phyloP scores from a whole-genome alignment of 129 eudicot genomes.

The Flaveria brownii region DNA sequence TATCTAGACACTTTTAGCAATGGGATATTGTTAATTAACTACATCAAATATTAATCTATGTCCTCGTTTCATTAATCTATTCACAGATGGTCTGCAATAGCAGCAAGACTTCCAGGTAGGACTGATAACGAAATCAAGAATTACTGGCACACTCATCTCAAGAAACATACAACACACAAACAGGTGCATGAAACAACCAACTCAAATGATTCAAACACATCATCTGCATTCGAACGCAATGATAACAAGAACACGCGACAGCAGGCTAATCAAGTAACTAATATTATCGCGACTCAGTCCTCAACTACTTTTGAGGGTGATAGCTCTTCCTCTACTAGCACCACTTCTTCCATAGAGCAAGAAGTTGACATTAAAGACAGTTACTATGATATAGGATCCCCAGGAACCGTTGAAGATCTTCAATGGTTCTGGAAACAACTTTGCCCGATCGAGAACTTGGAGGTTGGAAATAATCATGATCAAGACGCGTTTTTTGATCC shows the following conservation, averaged over 20 bases:
- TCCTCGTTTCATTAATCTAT: neutral
- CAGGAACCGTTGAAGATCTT: constrained; percentile 22
- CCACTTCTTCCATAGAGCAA: neutral
- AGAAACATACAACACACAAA: constrained; percentile 24
- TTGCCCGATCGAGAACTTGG: constrained; percentile 24
- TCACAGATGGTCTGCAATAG: constrained; percentile 52
- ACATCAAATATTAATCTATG: neutral
- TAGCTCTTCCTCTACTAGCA: neutral
- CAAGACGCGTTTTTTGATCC: neutral
- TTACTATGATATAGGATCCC: constrained; percentile 21
- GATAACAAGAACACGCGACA: neutral
- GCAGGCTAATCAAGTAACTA: neutral
- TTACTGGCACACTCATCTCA: constrained; percentile 43
- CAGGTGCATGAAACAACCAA: neutral
- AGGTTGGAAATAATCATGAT: neutral
- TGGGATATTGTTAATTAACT: neutral
- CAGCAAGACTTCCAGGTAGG: constrained; percentile 47
- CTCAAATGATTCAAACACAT: neutral
- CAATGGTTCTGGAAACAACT: constrained; percentile 33
- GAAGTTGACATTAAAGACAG: constrained; percentile 2
- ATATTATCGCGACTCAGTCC: neutral
- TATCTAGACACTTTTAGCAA: neutral
- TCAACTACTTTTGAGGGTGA: neutral
- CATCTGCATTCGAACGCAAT: neutral
- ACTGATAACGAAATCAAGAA: constrained; percentile 52